phyloP scores from a whole-genome alignment of 345 rosid genomes.

The Dipteronia sinensis region DNA sequence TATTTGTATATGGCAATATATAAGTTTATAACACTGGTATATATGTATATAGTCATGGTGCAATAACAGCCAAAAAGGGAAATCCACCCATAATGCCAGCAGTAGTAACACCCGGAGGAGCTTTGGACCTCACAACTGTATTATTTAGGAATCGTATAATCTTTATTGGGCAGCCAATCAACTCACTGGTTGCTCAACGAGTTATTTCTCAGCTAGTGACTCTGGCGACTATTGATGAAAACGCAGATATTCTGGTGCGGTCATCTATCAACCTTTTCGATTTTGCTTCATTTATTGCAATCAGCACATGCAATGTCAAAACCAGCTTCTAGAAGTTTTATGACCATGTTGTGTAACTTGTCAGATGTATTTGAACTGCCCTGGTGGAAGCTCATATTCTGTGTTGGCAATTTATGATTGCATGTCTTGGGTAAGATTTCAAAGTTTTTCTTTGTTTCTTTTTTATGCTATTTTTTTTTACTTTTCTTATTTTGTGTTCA shows the following conservation, averaged over 20 bases:
- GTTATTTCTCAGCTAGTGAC: slow-evolving; percentile 94
- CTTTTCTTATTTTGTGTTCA: not conserved
- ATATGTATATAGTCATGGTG: slow-evolving; percentile 39
- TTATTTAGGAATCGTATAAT: slow-evolving; percentile 82
- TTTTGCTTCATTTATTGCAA: not conserved
- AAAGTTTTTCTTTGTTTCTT: not conserved
- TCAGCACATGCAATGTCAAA: not conserved
- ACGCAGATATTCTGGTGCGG: slow-evolving; percentile 83
- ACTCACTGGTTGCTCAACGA: slow-evolving; percentile 84
- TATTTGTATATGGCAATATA: not conserved
- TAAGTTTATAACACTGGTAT: slow-evolving; percentile 11
- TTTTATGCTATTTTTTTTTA: not conserved
- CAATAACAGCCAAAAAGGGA: slow-evolving; percentile 56
- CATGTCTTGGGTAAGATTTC: slow-evolving; percentile 84
- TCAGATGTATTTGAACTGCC: slow-evolving; percentile 87
- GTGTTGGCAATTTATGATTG: slow-evolving; percentile 93
- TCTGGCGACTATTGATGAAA: slow-evolving; percentile 80
- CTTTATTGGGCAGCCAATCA: slow-evolving; percentile 83
- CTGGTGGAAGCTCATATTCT: slow-evolving; percentile 91
- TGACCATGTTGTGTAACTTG: slow-evolving; percentile 20
- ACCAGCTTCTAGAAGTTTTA: slow-evolving; percentile 7
- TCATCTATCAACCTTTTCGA: slow-evolving; percentile 1
- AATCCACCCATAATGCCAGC: slow-evolving; percentile 93
- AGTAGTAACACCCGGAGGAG: slow-evolving; percentile 87
- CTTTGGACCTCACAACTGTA: slow-evolving; percentile 85